Evolutionary conservation across 139 green algal genomes (phyloP).

Genomic region (Chlorella sp.): DNA sequence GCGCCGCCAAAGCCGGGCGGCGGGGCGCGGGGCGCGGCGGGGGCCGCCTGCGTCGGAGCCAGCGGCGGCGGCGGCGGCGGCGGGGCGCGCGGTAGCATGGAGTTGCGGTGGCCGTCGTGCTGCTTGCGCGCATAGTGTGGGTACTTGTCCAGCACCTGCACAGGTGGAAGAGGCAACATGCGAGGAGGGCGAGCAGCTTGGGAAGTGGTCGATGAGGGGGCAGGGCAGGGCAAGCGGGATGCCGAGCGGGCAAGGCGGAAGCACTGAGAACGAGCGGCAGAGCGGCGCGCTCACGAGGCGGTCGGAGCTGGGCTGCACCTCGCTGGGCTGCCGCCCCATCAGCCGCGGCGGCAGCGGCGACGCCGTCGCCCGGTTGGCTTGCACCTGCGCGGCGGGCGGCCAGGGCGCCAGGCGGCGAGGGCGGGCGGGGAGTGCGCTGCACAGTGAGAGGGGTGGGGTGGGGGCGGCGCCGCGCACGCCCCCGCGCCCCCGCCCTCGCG

Average conservation of each 20-base stretch:
- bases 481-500: too few species aligned
- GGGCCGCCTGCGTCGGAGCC: neutral
- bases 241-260: neutral
- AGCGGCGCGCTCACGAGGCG: neutral
- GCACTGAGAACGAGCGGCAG: neutral
- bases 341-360: neutral
- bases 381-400: too few species aligned
- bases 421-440: too few species aligned
- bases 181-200: neutral
- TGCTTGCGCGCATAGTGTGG: neutral
- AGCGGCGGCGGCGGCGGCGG: slow-evolving; percentile 1
- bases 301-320: neutral
- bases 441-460: too few species aligned
- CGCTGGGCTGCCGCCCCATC: neutral
- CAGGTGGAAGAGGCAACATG: neutral
- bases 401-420: too few species aligned
- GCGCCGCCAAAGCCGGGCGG: neutral
- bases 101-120: neutral
- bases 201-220: neutral
- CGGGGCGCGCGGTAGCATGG: neutral
- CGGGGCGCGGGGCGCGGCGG: neutral
- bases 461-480: too few species aligned
- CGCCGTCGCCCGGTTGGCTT: too few species aligned
- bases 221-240: neutral
- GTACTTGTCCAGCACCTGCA: neutral